Conservation (phyloP, 192 early-diverging fungal species). For the Podila horticola region DNA sequence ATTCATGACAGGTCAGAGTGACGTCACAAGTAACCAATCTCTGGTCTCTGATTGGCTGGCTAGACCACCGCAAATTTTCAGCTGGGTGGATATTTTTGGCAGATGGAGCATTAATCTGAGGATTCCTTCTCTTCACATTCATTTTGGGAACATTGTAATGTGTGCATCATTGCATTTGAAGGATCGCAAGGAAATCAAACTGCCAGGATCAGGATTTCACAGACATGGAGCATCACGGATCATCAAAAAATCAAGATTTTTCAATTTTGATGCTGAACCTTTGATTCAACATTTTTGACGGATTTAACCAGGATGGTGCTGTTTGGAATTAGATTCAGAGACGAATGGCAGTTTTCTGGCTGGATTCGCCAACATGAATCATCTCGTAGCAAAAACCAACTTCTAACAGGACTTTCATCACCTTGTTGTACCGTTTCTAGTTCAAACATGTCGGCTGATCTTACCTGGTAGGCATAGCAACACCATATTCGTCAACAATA, state of each 20-base stretch:
- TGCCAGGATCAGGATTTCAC: no score
- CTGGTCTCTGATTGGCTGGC: background rate
- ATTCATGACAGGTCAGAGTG: no score
- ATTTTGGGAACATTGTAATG: slow-evolving; percentile 50
- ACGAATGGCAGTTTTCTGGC: no score
- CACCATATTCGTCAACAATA: background rate
- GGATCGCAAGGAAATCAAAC: no score
- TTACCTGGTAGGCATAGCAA: slow-evolving; percentile 41
- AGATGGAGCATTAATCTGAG: background rate
- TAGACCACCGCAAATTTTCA: background rate
- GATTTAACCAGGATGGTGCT: background rate
- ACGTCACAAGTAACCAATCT: background rate
- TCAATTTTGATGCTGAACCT: slow-evolving; percentile 27
- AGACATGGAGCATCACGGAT: no score
- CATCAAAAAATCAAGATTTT: background rate
- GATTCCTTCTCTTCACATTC: slow-evolving; percentile 55
- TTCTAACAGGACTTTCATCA: background rate
- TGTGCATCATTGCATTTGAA: background rate
- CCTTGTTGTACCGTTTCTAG: slow-evolving; percentile 8
- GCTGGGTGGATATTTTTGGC: slow-evolving; percentile 16
- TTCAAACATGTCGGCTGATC: slow-evolving; percentile 56
- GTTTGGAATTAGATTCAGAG: no score
- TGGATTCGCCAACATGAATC: no score
- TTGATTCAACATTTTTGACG: slow-evolving; percentile 30
- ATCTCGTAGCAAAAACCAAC: no score